Evolutionary conservation across 805 yeast genomes (phyloP), one percentile per base, ranked within the genome.

Genomic region (Henningerozyma blattae): DNA sequence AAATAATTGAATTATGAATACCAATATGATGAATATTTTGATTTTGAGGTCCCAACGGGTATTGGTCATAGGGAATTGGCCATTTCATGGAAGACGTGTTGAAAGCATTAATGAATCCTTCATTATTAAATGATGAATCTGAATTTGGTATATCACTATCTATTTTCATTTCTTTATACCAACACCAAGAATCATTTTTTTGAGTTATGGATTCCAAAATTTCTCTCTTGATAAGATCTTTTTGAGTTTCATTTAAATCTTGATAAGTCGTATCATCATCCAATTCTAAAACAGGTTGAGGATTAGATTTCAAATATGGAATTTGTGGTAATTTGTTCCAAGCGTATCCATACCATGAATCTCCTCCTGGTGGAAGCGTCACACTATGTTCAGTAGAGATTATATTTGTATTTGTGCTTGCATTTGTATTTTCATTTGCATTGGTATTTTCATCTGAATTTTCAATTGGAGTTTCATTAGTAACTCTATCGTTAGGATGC

Each of bases 1-100:
- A 28, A n/a, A 57, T 37, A 10, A 52, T 13, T 3, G 59, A 46
- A 32, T 52, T 50, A 18, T 48, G 46, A 13, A 52, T 42, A 28
- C 40, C 40, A 6, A 52, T 42, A 13, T 45, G 45, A 27, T 44
- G 39, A 2, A n/a, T 24, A 6, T 47, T 47, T 3, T 44, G 39
- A n/a, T 40, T 27, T 18, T 16, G 32, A 5, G 33, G 34, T 7
- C 40, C 42, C 14, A 24, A 22, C 5, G 47, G 62, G 45, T 33
- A 49, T 36, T 28, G 52, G 3, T 39, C 39, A 20, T 46, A 22
- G 5, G 52, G 53, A 14, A 52, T 32, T 0, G 58, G 58, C 22
- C 53, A 52, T 20, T 41, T 43, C 6, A 44, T 44, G 4, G 56
- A 51, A 4, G 54, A 53, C 5, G 59, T 52, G 14, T 45, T 50